These are phyloP conservation scores for Leptographium wingfieldii DNA, from an alignment of 2,329 filamentous ascomycete species.

Conservation along the genomic window DNA sequence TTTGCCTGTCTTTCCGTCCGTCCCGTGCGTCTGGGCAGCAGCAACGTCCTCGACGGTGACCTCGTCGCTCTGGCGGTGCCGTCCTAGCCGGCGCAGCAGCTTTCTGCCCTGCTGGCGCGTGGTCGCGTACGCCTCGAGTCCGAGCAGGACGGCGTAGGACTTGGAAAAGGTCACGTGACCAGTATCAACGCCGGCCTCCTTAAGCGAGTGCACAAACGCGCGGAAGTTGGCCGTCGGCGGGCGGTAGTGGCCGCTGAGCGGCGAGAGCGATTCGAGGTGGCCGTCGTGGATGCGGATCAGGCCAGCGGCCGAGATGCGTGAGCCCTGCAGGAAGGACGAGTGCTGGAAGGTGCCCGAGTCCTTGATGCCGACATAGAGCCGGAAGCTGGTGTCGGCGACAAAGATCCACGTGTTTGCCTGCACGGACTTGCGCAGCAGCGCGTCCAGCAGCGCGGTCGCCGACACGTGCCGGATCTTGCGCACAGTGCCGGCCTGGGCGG, in stretches of 20 bases:
- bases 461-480: conserved; percentile 49
- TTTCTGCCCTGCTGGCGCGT: conserved; percentile 53
- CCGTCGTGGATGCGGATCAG: conserved; percentile 77
- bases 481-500: conserved; percentile 19
- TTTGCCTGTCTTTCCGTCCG: neutral
- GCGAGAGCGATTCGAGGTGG: conserved; percentile 59
- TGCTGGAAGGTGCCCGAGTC: conserved; percentile 82
- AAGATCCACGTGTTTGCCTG: conserved; percentile 92
- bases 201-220: conserved; percentile 62
- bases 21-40: neutral
- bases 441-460: conserved; percentile 62
- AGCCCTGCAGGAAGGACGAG: conserved; percentile 75
- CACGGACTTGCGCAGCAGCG: conserved; percentile 63
- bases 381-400: conserved; percentile 73
- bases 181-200: conserved; percentile 66
- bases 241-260: conserved; percentile 67
- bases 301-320: conserved; percentile 70
- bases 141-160: conserved; percentile 70
- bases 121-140: conserved; percentile 67
- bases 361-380: conserved; percentile 84
- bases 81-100: conserved; percentile 18
- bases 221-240: conserved; percentile 75
- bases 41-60: neutral
- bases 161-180: conserved; percentile 65
- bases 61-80: neutral